phyloP scores from a whole-genome alignment of 306 rosid genomes.

The Sesbania bispinosa region DNA sequence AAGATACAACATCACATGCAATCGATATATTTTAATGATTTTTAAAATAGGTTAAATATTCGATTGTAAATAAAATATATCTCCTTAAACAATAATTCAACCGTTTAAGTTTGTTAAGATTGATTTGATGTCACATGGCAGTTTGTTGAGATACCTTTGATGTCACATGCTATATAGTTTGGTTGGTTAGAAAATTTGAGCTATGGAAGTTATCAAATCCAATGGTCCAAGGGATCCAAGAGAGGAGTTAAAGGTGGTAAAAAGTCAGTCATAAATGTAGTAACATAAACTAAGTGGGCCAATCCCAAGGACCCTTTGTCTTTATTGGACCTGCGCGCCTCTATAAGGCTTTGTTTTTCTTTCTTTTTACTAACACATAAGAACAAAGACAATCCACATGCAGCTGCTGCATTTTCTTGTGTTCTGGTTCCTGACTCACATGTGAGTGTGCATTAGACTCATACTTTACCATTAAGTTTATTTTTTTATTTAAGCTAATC shows the following conservation, averaged over 20 bases:
- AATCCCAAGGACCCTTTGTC: constrained; percentile 35
- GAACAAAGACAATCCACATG: constrained; percentile 47
- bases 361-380: not conserved
- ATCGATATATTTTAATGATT: not conserved
- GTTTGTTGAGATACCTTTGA: constrained; percentile 29
- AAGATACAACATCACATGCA: not conserved
- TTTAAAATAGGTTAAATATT: not conserved
- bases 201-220: constrained; percentile 5
- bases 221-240: constrained; percentile 25
- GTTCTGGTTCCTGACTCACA: constrained; percentile 42
- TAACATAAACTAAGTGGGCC: not conserved
- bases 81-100: constrained; percentile 1
- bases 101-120: constrained; percentile 35
- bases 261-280: not conserved
- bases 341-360: not conserved
- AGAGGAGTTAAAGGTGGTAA: constrained; percentile 8
- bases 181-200: constrained; percentile 13
- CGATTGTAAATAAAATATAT: not conserved
- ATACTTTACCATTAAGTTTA: not conserved
- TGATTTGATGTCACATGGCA: constrained; percentile 38
- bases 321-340: constrained; percentile 17
- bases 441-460: constrained; percentile 37
- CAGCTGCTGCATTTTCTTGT: constrained; percentile 38
- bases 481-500: not conserved
- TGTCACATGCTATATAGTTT: constrained; percentile 25